phyloP scores from a whole-genome alignment of 441 rosid species.

The Sinapis alba region DNA sequence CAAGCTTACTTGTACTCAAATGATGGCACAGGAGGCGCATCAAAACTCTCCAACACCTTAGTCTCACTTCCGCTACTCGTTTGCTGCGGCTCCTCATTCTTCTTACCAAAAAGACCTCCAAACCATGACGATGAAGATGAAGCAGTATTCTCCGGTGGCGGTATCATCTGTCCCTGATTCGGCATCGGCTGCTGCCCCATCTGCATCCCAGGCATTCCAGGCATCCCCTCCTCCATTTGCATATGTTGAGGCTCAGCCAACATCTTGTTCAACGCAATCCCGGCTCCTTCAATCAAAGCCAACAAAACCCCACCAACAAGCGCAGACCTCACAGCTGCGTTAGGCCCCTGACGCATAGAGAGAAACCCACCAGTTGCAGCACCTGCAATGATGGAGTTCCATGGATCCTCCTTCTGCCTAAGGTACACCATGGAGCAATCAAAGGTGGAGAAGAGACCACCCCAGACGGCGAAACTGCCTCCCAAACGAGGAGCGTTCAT shows the following conservation, averaged over 20 bases:
- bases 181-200: slow-evolving; percentile 43
- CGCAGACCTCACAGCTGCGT: slow-evolving; percentile 57
- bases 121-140: slow-evolving; percentile 50
- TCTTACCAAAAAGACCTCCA: slow-evolving; percentile 55
- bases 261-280: slow-evolving; percentile 62
- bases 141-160: background rate
- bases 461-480: slow-evolving; percentile 79
- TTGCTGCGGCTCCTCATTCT: slow-evolving; percentile 46
- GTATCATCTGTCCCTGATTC: slow-evolving; percentile 41
- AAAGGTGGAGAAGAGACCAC: slow-evolving; percentile 73
- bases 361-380: slow-evolving; percentile 79
- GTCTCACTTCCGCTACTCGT: slow-evolving; percentile 35
- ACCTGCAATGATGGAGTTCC: slow-evolving; percentile 78
- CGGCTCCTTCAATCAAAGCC: slow-evolving; percentile 72
- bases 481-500: slow-evolving; percentile 78
- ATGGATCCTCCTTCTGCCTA: slow-evolving; percentile 78
- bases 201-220: slow-evolving; percentile 42
- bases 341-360: slow-evolving; percentile 62
- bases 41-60: slow-evolving; percentile 42
- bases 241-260: slow-evolving; percentile 45
- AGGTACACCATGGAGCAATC: slow-evolving; percentile 67
- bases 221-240: slow-evolving; percentile 52
- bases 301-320: slow-evolving; percentile 58
- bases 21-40: slow-evolving; percentile 42
- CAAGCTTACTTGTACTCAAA: slow-evolving; percentile 40